phyloP scores from a whole-genome alignment of 1,139 yeast species.

The Geotrichum phurueaensis region DNA sequence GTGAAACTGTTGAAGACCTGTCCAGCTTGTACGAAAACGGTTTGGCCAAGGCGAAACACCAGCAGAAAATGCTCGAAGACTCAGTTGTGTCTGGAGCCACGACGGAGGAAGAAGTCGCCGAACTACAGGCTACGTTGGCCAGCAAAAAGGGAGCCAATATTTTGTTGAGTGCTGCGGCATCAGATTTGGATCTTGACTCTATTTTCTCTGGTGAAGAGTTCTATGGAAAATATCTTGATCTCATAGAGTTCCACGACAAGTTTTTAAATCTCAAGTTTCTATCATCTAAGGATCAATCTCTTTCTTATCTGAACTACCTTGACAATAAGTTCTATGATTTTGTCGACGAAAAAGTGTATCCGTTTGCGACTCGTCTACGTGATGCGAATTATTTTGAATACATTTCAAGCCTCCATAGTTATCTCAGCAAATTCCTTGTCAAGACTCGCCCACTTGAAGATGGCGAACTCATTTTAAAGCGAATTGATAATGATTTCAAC shows the following conservation, averaged over 20 bases:
- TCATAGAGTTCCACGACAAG: slow-evolving; percentile 44
- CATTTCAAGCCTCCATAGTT: slow-evolving; percentile 41
- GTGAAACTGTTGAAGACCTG: slow-evolving; percentile 36
- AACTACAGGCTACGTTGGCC: slow-evolving; percentile 9
- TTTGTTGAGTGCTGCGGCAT: slow-evolving; percentile 37
- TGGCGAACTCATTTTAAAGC: slow-evolving; percentile 35
- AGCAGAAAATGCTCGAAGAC: slow-evolving; percentile 15
- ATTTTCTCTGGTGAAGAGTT: slow-evolving; percentile 56
- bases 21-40: slow-evolving; percentile 36
- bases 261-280: slow-evolving; percentile 44
- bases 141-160: slow-evolving; percentile 20
- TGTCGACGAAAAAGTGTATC: slow-evolving; percentile 28
- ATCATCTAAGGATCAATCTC: slow-evolving; percentile 20
- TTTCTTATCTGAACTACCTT: slow-evolving; percentile 50
- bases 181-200: slow-evolving; percentile 44
- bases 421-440: slow-evolving; percentile 43
- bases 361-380: slow-evolving; percentile 23
- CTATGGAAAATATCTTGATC: slow-evolving; percentile 61
- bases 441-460: slow-evolving; percentile 50
- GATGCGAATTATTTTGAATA: slow-evolving; percentile 42
- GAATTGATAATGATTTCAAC: slow-evolving; percentile 37
- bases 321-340: slow-evolving; percentile 40
- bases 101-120: slow-evolving; percentile 23
- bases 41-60: slow-evolving; percentile 16
- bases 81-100: slow-evolving; percentile 9